Evolutionary conservation across 768 basidiomycete species (phyloP).

Genomic region (Exidia glandulosa): DNA sequence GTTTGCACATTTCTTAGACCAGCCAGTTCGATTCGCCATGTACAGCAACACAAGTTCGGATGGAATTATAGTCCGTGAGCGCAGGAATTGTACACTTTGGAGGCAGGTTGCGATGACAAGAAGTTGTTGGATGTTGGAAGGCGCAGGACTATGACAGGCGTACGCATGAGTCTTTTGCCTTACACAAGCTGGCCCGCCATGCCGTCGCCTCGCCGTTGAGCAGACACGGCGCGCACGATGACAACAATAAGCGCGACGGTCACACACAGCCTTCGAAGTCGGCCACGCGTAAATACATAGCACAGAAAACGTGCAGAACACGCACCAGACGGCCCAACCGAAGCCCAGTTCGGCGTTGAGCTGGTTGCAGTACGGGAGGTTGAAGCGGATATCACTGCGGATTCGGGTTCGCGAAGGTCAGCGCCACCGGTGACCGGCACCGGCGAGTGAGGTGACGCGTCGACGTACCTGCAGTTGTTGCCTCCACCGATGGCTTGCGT

Average conservation of each 20-base stretch:
- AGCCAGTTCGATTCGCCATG: too few species aligned
- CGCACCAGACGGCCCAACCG: conserved; percentile 65
- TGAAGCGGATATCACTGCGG: conserved; percentile 31
- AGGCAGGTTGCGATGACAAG: too few species aligned
- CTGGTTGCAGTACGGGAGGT: conserved; percentile 53
- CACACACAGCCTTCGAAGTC: conserved; percentile 41
- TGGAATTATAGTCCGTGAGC: too few species aligned
- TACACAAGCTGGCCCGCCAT: conserved; percentile 42
- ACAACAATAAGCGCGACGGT: conserved; percentile 51
- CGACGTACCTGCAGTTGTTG: conserved; percentile 51
- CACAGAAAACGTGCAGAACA: neutral
- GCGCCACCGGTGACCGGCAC: neutral
- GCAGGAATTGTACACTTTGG: too few species aligned
- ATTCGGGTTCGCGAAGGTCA: neutral
- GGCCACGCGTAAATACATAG: neutral
- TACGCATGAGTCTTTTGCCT: too few species aligned
- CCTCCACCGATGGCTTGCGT: conserved; percentile 58
- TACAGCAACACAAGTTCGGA: too few species aligned
- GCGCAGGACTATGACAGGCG: too few species aligned
- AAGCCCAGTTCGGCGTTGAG: conserved; percentile 56
- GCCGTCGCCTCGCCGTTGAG: conserved; percentile 58
- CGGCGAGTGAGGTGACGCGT: neutral
- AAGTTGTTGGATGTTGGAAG: too few species aligned
- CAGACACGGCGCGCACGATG: conserved; percentile 46
- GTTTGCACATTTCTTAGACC: conserved; percentile 1